Conservation (phyloP, 73 alveolate species). For the Effrenium voratum region DNA sequence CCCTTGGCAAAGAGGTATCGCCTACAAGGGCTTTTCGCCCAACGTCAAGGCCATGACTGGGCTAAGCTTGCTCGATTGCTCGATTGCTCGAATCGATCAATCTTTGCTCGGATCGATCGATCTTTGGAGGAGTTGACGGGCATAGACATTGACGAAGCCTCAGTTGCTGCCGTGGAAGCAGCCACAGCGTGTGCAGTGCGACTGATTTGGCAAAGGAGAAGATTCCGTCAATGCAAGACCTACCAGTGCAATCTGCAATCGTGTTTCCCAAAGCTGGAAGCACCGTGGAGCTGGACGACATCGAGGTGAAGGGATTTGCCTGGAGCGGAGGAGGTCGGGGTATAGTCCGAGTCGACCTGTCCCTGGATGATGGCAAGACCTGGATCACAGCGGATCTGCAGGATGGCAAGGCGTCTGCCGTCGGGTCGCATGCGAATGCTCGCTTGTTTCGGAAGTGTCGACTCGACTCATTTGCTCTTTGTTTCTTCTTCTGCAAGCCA, state of each 20-base stretch:
- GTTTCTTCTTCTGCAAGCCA: neutral
- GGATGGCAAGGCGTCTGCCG: conserved; percentile 90
- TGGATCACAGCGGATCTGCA: conserved; percentile 95
- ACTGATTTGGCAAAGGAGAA: neutral
- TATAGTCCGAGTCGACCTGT: conserved; percentile 95
- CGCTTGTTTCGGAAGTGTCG: neutral
- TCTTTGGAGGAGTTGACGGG: conserved; percentile 33
- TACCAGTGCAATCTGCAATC: conserved; percentile 81
- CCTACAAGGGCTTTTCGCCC: conserved; percentile 93
- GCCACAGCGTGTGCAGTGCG: neutral
- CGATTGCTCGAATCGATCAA: neutral
- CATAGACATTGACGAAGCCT: conserved; percentile 70
- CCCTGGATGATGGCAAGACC: conserved; percentile 96
- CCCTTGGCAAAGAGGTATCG: conserved; percentile 91
- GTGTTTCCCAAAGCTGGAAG: conserved; percentile 69
- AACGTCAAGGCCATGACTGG: conserved; percentile 38
- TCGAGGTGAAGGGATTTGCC: conserved; percentile 86
- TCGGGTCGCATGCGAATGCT: too few species aligned
- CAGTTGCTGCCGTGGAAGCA: neutral
- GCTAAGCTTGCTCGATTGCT: neutral
- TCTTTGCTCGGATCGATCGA: neutral
- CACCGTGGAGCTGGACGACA: conserved; percentile 9
- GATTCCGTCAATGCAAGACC: conserved; percentile 90
- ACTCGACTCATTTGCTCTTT: neutral
- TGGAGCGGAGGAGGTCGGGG: conserved; percentile 94